Evolutionary conservation across 768 basidiomycete species (phyloP), one percentile per base, ranked within the genome.

Genomic region (Phlegmacium glaucopus): DNA sequence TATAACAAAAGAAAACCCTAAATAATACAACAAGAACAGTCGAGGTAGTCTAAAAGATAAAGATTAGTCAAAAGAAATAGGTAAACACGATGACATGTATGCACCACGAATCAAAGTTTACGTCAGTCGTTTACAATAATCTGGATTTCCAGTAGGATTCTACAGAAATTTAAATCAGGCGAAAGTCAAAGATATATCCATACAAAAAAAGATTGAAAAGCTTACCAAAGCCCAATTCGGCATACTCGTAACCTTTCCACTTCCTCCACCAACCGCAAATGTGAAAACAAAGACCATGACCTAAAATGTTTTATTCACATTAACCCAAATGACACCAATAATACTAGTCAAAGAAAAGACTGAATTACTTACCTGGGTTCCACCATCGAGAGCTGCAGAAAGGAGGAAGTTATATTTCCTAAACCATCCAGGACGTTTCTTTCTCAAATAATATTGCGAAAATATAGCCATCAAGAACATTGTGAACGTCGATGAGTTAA

Each of bases 401-500:
- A 76, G 53, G 48, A 78, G 51, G 69, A 75, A 78, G 61, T 76
- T 78, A 61, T 76, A 76, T 55, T 76, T 76, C 49, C 70, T 63
- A 69, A 72, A 78, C 69, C 72, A 78, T 13, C 66, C 58, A 13
- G 75, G 67, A 25, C 70, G 69, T 49, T 73, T 71, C 34, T 56
- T 59, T 34, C 76, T 62, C 9, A 74, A 59, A 42, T 71, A 78
- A 57, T 67, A 76, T 51, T 75, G 75, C 10, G 74, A 76, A 54
- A 77, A 70, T 18, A 75, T 59, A 39, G 71, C 74, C 22, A 77
- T 53, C n/a, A 57, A 55, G 62, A 77, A 75, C 1, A 71, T 65
- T 8, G 66, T 68, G 55, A 77, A 74, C 17, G 78, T 68, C 7
- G 71, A 75, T 9, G 72, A 75, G 67, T 82, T 82, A 61, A 82